phyloP scores from a whole-genome alignment of 352 stramenopile genomes.

The Globisporangium nagaii region DNA sequence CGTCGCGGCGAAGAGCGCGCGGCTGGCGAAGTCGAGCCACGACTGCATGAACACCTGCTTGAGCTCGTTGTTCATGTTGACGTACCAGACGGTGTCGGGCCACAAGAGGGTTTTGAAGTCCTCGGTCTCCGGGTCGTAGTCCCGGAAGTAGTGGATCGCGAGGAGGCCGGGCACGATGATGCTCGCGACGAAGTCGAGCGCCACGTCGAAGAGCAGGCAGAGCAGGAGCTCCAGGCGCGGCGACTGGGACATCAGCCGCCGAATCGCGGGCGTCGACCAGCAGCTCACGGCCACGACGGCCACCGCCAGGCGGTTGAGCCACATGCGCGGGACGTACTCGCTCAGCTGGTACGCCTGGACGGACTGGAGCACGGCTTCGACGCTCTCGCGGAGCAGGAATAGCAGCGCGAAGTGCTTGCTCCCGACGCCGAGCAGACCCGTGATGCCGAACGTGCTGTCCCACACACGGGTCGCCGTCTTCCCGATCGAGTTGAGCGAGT shows the following conservation, averaged over 20 bases:
- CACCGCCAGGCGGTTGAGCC: not conserved
- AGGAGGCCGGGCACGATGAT: not conserved
- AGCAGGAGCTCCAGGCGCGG: not conserved
- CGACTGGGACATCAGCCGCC: not conserved
- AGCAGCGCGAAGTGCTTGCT: slow-evolving; percentile 6
- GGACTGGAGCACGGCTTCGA: slow-evolving; percentile 13
- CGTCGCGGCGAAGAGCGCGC: slow-evolving; percentile 2
- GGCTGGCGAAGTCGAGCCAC: slow-evolving; percentile 4
- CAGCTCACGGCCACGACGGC: not conserved
- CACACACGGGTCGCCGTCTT: not conserved
- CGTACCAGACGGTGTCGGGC: not conserved
- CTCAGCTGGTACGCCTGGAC: slow-evolving; percentile 11
- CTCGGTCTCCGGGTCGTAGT: not conserved
- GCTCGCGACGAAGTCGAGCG: slow-evolving; percentile 4
- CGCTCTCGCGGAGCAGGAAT: slow-evolving; percentile 9
- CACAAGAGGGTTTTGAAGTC: not conserved
- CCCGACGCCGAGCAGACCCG: slow-evolving; percentile 5
- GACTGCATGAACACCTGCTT: slow-evolving; percentile 7
- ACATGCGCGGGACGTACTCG: not conserved
- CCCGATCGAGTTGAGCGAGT: not conserved
- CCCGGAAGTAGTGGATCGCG: not conserved
- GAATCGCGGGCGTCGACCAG: slow-evolving; percentile 6
- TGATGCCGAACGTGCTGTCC: slow-evolving; percentile 1
- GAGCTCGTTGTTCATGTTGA: slow-evolving; percentile 9
- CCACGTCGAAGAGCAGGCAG: slow-evolving; percentile 2